Conservation (phyloP, 106 monocot species). For the Hemerocallis citrina region DNA sequence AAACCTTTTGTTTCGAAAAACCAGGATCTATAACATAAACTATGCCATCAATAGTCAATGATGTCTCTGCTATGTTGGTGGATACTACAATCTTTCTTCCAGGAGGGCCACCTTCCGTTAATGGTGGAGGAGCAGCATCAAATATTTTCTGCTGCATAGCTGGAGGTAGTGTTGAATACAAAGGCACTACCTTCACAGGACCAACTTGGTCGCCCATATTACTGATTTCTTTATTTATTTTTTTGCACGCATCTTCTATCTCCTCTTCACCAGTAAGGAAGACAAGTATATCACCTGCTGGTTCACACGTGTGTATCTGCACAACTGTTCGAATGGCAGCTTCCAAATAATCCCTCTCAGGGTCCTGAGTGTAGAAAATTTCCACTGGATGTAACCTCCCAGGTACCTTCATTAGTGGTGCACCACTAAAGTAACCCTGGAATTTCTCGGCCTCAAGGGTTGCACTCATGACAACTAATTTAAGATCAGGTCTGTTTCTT, state of each 20-base stretch:
- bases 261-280: conserved; percentile 72
- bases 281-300: conserved; percentile 61
- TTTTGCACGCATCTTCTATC: conserved; percentile 61
- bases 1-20: conserved; percentile 70
- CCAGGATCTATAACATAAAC: conserved; percentile 81
- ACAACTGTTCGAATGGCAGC: conserved; percentile 68
- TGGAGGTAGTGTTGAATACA: conserved; percentile 59
- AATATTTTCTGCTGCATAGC: conserved; percentile 74
- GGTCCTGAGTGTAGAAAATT: conserved; percentile 64
- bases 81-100: conserved; percentile 80
- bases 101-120: conserved; percentile 39
- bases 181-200: conserved; percentile 51
- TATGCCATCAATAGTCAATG: conserved; percentile 79
- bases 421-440: conserved; percentile 54
- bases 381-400: conserved; percentile 65
- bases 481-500: conserved; percentile 48
- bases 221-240: conserved; percentile 48
- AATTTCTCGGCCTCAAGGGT: conserved; percentile 70
- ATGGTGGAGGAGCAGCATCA: conserved; percentile 50
- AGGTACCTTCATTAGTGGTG: conserved; percentile 58
- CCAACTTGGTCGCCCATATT: conserved; percentile 72
- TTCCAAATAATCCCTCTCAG: conserved; percentile 64
- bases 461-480: conserved; percentile 64
- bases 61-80: conserved; percentile 76
- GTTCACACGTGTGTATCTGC: conserved; percentile 63